Base-by-base conservation (phyloP, 169 alveolate genomes). In the Cryptosporidium felis region DNA sequence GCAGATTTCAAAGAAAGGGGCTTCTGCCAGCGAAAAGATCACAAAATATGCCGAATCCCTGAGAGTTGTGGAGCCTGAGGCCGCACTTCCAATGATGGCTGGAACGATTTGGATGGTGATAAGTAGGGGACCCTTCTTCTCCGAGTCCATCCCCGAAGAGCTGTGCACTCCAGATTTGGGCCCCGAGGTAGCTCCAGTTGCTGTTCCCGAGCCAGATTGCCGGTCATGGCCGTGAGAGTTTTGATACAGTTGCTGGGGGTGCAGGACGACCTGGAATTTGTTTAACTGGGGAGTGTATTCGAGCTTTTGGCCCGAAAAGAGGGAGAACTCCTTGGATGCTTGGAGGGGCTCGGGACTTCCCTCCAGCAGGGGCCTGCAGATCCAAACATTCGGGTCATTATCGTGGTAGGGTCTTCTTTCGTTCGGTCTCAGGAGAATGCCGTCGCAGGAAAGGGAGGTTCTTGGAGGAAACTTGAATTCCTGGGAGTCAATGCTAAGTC, bases 351-450 rank as follows among this genome's bases (percentile, higher is more conserved):
- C 67, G 23, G 41, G 36, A n/a, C 53, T 44, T 4, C 85, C 67
- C 28, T 74, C 67, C 2, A 74, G 38, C 0, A 74, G 32, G 6
- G 85, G 85, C 40, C 56, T 74, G 9, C 67, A 74, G 9, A 74
- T 74, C 85, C 85, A 74, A 32, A 74, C 61, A 32, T 56, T 74
- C 18, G 58, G 53, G 41, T 74, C 67, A 12, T 36, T 56, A 10
- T 49, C 74, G 32, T 74, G 85, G 14, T 74, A 74, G 12, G 85
- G 85, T 23, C 85, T 47, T 23, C 85, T 74, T 74, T 74, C 85
- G 41, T 74, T 74, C 16, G 85, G 85, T 56, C 67, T 74, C 28
- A 74, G 28, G 23, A 74, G 9, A 10, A 74, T 34, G 8, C 66
- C 67, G 28, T 30, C 49, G 38, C 34, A 45, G 23, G 85, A 74